phyloP scores from a whole-genome alignment of 495 filamentous ascomycete species.

The Letharia columbiana region DNA sequence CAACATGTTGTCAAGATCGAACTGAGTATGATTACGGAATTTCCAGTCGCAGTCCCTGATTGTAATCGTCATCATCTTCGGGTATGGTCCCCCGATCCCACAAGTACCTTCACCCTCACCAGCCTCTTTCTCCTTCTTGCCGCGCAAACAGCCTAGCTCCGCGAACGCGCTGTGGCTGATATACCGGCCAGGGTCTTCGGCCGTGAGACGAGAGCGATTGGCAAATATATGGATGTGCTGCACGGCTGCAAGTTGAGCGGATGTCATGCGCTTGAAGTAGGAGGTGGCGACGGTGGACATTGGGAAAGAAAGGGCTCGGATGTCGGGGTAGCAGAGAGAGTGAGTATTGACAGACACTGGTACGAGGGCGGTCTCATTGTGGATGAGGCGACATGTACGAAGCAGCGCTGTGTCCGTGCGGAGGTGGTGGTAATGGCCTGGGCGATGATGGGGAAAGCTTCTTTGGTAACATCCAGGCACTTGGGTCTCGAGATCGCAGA shows the following conservation, averaged over 20 bases:
- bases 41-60: neutral
- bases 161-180: neutral
- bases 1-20: neutral
- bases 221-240: neutral
- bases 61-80: neutral
- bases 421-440: neutral
- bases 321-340: neutral
- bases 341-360: constrained; percentile 1
- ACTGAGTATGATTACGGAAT: neutral
- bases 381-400: constrained; percentile 1
- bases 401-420: neutral
- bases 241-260: constrained; percentile 2
- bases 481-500: neutral
- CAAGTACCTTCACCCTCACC: neutral
- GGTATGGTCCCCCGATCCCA: neutral
- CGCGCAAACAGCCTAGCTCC: neutral
- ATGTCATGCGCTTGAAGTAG: neutral
- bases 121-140: neutral
- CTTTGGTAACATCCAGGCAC: neutral
- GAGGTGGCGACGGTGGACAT: neutral
- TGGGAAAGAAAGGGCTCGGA: too few relatives aligned
- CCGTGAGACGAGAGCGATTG: neutral
- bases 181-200: neutral
- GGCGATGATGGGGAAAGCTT: neutral
- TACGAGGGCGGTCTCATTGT: neutral